Evolutionary conservation across 2,329 filamentous ascomycete genomes (phyloP), one percentile per base, ranked within the genome.

Genomic region (Cladobotryum mycophilum): DNA sequence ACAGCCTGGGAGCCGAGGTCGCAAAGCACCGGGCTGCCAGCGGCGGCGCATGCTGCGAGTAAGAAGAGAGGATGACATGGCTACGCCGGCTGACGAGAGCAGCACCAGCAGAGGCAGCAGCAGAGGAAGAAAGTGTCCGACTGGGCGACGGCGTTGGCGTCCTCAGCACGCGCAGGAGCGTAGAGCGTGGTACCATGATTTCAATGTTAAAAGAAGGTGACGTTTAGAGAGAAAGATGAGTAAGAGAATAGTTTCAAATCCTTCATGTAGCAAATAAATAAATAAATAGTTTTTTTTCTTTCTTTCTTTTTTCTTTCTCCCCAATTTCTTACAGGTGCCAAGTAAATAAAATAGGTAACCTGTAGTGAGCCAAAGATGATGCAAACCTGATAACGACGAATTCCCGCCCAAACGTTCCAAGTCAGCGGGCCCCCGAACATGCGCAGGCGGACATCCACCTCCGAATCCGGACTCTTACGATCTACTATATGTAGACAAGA

Each of bases 1-100:
- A 45, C 36, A 60, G 57, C 30, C 60, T 60, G 33, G 58, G 56
- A n/a, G 58, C 48, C 45, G 67, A 63, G 17, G 68, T 65, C 46
- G 62, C 56, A 50, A 68, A 45, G 56, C 59, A 58, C 53, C 64
- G 57, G 12, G 44, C 25, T 40, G 35, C 14, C 41, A 38, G 4
- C 25, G 25, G 25, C 25, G 6, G 25, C 25, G 25, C 25, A 30
- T 30, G 25, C 25, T 30, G 25, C 25, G 25, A 30, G 25, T 30
- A 6, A 30, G 25, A 11, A 30, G 25, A 14, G 22, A 43, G 14
- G 22, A 22, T 2, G 30, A 14, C 25, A 43, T 36, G 34, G 43
- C 40, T 48, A 48, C 45, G 15, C 43, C 25, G n/a, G 50, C 42
- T 38, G 52, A 46, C 47, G 40, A 41, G 22, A 38, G 17, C 48